Evolutionary conservation across 768 basidiomycete species (phyloP), one percentile per base, ranked within the genome.

Genomic region (Amanita polypyramis): DNA sequence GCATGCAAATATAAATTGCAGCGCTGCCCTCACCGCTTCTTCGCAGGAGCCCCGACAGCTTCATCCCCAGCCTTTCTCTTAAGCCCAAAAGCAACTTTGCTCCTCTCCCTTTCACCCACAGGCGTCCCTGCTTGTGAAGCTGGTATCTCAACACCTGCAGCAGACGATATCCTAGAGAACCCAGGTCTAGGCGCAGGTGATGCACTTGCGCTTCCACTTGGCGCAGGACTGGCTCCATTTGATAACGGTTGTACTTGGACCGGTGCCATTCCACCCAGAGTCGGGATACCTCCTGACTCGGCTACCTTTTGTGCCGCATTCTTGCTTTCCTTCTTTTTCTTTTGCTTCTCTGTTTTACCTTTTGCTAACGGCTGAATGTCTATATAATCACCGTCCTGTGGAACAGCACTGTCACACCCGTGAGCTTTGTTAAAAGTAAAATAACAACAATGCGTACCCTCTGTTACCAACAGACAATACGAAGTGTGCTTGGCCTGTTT

Each of bases 401-500:
- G 89, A 4, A 91, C 89, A 48, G 89, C 87, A 45, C 89, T 92
- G 51, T 2, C 62, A 17, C 43, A 5, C 39, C 50, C 34, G 42
- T 49, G n/a, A 53, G 42, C 1, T 39, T 19, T 21, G 17, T 40
- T 34, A 38, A 52, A 44, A 47, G 42, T 44, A 51, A 21, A 37
- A 36, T 19, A 35, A 14, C 10, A n/a, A 5, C 8, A 40, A 17
- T 19, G 66, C 84, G 17, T 61, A 91, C 86, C 89, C 89, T 74
- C 88, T 75, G 60, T 92, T 95, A 54, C 93, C 93, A 33, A 95
- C 90, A 1, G 89, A 92, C 51, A 99, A 64, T 14, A 98, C 87
- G 66, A 99, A 98, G 58, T 96, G 93, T 7, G 96, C 95, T 57
- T 94, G 88, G 1, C 96, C 95, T 7, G 88, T 79, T 70, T 91